A percentile compares a stretch with the other conserved stretches of the same genome.
Evolutionary conservation across 805 yeast genomes (phyloP).

Genomic region (Candida insectalens): DNA sequence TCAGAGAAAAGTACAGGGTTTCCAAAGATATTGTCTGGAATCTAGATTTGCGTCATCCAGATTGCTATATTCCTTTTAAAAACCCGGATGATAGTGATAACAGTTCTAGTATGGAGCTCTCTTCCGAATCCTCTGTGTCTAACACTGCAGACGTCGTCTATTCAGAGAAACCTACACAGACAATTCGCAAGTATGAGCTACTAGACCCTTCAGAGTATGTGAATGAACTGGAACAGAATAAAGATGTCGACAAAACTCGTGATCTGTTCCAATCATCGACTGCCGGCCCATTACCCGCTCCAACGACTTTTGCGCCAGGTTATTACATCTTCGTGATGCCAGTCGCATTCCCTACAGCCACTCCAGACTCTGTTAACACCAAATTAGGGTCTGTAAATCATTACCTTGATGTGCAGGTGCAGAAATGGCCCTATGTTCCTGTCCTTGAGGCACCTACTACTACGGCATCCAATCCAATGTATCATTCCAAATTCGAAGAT

Average conservation of each 20-base stretch:
- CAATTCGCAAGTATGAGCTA: conserved; percentile 13
- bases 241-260: conserved; percentile 8
- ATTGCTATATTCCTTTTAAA: conserved; percentile 26
- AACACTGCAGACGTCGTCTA: conserved; percentile 9
- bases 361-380: conserved; percentile 52
- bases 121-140: conserved; percentile 4
- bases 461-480: conserved; percentile 25
- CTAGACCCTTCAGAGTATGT: conserved; percentile 15
- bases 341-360: conserved; percentile 44
- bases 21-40: conserved; percentile 33
- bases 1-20: conserved; percentile 33
- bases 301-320: conserved; percentile 44
- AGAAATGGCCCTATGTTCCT: conserved; percentile 21
- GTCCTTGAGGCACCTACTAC: conserved; percentile 21
- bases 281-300: neutral
- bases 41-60: conserved; percentile 30
- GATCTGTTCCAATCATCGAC: conserved; percentile 9
- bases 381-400: conserved; percentile 41
- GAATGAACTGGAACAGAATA: conserved; percentile 11
- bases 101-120: conserved; percentile 9
- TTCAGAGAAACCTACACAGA: conserved; percentile 18
- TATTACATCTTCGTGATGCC: conserved; percentile 63
- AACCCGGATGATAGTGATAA: conserved; percentile 5
- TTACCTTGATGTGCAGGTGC: conserved; percentile 29
- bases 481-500: conserved; percentile 15